These are phyloP conservation scores for Penicillium thymicola DNA, from an alignment of 2,329 filamentous ascomycete genomes.

Conservation along the genomic window DNA sequence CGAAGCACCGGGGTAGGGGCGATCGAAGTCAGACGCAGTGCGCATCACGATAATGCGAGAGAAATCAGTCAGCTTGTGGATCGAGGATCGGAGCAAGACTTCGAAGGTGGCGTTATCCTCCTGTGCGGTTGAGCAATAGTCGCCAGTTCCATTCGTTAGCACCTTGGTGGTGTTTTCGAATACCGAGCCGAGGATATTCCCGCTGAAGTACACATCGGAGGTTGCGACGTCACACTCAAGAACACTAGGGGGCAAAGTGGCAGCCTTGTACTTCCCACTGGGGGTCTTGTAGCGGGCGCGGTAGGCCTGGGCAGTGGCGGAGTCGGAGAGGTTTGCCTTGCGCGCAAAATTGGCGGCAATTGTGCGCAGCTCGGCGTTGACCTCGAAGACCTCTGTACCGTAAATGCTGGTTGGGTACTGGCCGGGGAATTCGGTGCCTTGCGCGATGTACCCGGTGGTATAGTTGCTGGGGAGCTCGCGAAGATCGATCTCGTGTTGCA, in stretches of 20 bases:
- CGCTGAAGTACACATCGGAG: slow-evolving; percentile 69
- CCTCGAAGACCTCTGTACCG: slow-evolving; percentile 67
- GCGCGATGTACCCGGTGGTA: slow-evolving; percentile 66
- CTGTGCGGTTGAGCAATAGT: slow-evolving; percentile 69
- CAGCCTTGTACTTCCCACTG: slow-evolving; percentile 39
- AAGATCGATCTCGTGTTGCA: slow-evolving; percentile 72
- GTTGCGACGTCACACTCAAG: slow-evolving; percentile 66
- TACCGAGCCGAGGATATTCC: slow-evolving; percentile 56
- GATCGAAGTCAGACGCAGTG: slow-evolving; percentile 68
- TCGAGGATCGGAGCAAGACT: slow-evolving; percentile 59
- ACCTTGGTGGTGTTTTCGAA: slow-evolving; percentile 64
- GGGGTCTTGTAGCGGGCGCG: slow-evolving; percentile 50
- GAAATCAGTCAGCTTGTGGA: slow-evolving; percentile 61
- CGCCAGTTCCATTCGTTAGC: slow-evolving; percentile 65
- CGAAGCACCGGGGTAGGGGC: slow-evolving; percentile 58
- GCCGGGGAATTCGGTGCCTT: slow-evolving; percentile 54
- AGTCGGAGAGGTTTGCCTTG: slow-evolving; percentile 54
- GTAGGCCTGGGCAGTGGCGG: slow-evolving; percentile 50
- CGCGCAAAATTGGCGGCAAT: slow-evolving; percentile 52
- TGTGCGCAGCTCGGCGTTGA: slow-evolving; percentile 58
- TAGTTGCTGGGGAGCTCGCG: slow-evolving; percentile 65
- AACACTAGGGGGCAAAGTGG: slow-evolving; percentile 51
- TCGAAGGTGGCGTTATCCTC: slow-evolving; percentile 70
- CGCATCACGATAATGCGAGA: slow-evolving; percentile 65
- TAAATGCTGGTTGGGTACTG: slow-evolving; percentile 60